Evolutionary conservation across 1,139 yeast genomes (phyloP).

Genomic region (Saccharomyces hybrid): DNA sequence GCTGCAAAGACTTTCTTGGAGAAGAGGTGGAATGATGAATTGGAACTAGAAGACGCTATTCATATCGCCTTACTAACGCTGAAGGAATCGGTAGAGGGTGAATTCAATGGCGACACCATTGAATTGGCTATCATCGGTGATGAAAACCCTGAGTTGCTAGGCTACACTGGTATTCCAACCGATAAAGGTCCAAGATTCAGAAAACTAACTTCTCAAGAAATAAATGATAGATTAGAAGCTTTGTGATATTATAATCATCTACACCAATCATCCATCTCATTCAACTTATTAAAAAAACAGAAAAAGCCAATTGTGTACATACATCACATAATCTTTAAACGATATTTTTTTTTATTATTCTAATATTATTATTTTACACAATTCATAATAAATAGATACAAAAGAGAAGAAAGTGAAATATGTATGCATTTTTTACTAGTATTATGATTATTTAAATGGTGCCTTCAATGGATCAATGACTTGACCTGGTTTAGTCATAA

Average conservation of each 20-base stretch:
- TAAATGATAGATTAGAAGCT: slow-evolving; percentile 90
- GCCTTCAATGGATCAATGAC: slow-evolving; percentile 80
- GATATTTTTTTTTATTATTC: slow-evolving; percentile 1
- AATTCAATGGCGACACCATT: slow-evolving; percentile 91
- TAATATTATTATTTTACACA: not conserved
- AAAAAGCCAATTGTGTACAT: not conserved
- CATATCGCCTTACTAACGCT: slow-evolving; percentile 91
- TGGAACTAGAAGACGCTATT: slow-evolving; percentile 96
- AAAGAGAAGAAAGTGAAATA: not conserved
- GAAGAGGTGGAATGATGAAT: slow-evolving; percentile 95
- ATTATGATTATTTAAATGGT: slow-evolving; percentile 30
- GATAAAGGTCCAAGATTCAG: slow-evolving; percentile 85
- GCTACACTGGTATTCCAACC: slow-evolving; percentile 73
- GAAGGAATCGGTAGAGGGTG: slow-evolving; percentile 97
- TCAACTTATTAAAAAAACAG: not conserved
- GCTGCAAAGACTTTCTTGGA: slow-evolving; percentile 96
- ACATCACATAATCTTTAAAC: not conserved
- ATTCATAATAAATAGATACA: slow-evolving; percentile 3
- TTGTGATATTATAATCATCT: slow-evolving; percentile 36
- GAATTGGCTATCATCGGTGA: slow-evolving; percentile 86
- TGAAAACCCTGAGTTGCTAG: slow-evolving; percentile 73
- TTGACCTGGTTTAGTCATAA: slow-evolving; percentile 77
- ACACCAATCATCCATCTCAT: not conserved
- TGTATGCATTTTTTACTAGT: not conserved
- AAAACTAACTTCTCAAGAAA: slow-evolving; percentile 79